Percentiles rank a stretch among this genome's conserved stretches.
These are phyloP conservation scores for Erigeron philadelphicus DNA, from an alignment of 140 eudicot species.

Conservation along the genomic window DNA sequence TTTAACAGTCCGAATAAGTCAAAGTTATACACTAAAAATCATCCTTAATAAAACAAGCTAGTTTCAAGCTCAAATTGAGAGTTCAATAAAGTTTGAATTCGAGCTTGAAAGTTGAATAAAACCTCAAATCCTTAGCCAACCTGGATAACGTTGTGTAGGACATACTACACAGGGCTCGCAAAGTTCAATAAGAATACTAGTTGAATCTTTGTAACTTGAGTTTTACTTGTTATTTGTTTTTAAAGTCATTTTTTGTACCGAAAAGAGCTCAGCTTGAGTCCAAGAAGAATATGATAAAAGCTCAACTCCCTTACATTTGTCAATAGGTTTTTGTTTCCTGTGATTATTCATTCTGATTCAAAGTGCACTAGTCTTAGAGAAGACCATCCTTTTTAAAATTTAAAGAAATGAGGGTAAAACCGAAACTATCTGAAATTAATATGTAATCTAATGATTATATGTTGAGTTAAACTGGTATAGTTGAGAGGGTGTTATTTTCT, in stretches of 20 bases:
- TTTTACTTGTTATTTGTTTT: neutral
- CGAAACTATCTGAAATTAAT: neutral
- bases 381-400: too few relatives aligned
- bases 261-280: neutral
- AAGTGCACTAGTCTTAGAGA: neutral
- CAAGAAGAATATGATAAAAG: neutral
- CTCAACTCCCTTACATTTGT: neutral
- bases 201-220: neutral
- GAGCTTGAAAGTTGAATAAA: neutral
- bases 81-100: neutral
- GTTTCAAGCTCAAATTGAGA: neutral
- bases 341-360: constrained; percentile 1
- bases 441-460: neutral
- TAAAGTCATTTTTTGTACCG: neutral
- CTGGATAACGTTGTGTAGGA: neutral
- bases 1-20: too few relatives aligned
- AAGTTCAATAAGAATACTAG: neutral
- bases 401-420: neutral
- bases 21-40: too few relatives aligned
- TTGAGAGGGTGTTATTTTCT: constrained; percentile 4
- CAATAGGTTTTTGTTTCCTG: neutral
- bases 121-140: neutral
- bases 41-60: too few relatives aligned
- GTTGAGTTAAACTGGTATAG: neutral
- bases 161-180: neutral